These are phyloP conservation scores for Hawksworthiomyces lignivorus DNA, from an alignment of 2,329 filamentous ascomycete genomes.

Conservation along the genomic window DNA sequence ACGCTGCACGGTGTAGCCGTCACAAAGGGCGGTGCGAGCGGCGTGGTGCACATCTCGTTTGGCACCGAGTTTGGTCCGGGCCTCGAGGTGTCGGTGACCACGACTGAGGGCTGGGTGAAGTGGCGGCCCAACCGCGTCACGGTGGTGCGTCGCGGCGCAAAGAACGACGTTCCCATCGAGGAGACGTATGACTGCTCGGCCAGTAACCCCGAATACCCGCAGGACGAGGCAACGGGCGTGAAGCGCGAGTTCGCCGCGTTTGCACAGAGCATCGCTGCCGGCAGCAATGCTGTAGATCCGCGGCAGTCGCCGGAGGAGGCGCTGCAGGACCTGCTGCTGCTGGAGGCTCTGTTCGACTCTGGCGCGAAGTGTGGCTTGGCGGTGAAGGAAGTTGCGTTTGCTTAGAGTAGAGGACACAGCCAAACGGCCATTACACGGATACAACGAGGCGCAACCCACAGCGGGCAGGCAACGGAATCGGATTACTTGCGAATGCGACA, in stretches of 20 bases:
- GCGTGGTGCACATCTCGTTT: constrained; percentile 21
- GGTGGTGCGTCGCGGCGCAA: constrained; percentile 9
- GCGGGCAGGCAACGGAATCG: too few relatives aligned
- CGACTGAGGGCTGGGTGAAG: constrained; percentile 21
- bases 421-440: too few relatives aligned
- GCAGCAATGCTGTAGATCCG: constrained; percentile 13
- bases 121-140: constrained; percentile 19
- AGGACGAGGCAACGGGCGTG: constrained; percentile 18
- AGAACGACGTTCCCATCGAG: background rate
- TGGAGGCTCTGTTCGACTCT: constrained; percentile 23
- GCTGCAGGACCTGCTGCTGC: constrained; percentile 22
- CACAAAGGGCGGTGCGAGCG: constrained; percentile 19
- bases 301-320: constrained; percentile 23
- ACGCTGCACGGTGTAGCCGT: constrained; percentile 49
- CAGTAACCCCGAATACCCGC: constrained; percentile 11
- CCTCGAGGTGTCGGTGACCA: constrained; percentile 20
- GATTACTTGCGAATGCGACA: too few relatives aligned
- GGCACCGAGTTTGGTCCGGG: constrained; percentile 24
- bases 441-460: too few relatives aligned
- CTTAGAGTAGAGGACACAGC: too few relatives aligned
- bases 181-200: constrained; percentile 13
- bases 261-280: constrained; percentile 18
- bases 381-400: too few relatives aligned
- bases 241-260: constrained; percentile 23
- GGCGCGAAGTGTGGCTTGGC: constrained; percentile 10